phyloP scores from a whole-genome alignment of 2,329 filamentous ascomycete genomes.

The Parafenestella ontariensis region DNA sequence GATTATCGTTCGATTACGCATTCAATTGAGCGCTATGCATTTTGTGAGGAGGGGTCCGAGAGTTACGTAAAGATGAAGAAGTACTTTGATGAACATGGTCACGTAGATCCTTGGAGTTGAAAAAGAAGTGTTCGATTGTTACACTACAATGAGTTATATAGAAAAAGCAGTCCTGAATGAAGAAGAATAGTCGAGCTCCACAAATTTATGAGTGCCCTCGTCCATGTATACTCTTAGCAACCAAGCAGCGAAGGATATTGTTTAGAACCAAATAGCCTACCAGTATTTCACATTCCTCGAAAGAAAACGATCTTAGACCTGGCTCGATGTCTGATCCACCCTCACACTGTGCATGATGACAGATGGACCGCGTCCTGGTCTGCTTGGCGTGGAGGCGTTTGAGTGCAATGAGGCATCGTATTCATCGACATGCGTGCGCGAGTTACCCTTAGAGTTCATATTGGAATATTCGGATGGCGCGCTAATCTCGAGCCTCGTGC shows the following conservation, averaged over 20 bases:
- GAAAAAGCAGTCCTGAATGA: too few relatives aligned
- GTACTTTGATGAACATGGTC: constrained; percentile 1
- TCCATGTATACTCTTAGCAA: too few relatives aligned
- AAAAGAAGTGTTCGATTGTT: not conserved
- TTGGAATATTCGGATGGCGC: not conserved
- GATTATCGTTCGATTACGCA: constrained; percentile 4
- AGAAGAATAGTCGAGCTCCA: too few relatives aligned
- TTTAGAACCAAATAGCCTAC: too few relatives aligned
- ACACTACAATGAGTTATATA: not conserved
- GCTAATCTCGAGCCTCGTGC: not conserved
- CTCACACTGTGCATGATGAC: not conserved
- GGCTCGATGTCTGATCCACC: not conserved
- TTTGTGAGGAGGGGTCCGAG: not conserved
- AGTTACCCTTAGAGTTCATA: not conserved
- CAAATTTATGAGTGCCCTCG: too few relatives aligned
- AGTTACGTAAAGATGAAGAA: not conserved
- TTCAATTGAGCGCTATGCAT: constrained; percentile 7
- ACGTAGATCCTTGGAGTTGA: constrained; percentile 1
- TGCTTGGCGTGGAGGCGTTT: not conserved
- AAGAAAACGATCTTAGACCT: not conserved
- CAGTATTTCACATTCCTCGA: not conserved
- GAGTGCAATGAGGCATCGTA: not conserved
- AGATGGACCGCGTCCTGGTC: not conserved
- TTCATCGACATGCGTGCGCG: not conserved
- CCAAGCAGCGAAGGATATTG: too few relatives aligned